Base-by-base conservation (phyloP, 768 basidiomycete species). In the Agaricus sinodeliciosus region DNA sequence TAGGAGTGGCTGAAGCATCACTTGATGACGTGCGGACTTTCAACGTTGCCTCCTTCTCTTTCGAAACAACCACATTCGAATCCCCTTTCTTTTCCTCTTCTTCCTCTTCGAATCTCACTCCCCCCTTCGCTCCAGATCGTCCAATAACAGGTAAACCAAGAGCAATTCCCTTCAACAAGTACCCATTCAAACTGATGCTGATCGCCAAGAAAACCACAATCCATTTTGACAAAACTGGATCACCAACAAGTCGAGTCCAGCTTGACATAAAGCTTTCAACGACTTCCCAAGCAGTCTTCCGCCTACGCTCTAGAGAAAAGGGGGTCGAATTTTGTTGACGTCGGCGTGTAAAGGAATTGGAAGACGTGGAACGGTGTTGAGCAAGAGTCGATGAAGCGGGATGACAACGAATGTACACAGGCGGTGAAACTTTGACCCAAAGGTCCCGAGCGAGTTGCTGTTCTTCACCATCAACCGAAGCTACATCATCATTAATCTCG, bases 211-310 rank as follows among this genome's bases (percentile, higher is more conserved):
- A 76, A 51, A 90, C 77, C 45, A 97, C 90, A 64, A 98, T 94
- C 88, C 91, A 94, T 72, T 98, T 98, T 61, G 82, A 85, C 56
- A 98, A 70, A 47, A 97, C 81, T 1, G 95, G 95, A 63, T 99
- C 95, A 35, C 93, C 93, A 47, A 97, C 92, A 58, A 97, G 83
- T 12, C 74, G 72, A 8, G 91, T 90, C 94, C 94, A 97, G 3
- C 81, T 78, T 40, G 81, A 81, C 88, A 96, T 90, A 74, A 94
- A 94, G 55, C 80, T 76, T 55, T 94, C 92, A 49, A 95, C 71
- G 18, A 80, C 70, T 54, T 84, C 82, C 22, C 70, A 73, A 3
- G 77, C 58, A 59, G 62, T 39, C 59, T 56, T 48, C 51, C 55
- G 46, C n/a, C 47, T 49, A 4, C 51, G 42, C 18, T 43, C 43